Percentiles rank a stretch among this genome's conserved stretches.
Conservation (phyloP, 23 red algal species). For the Gracilariopsis chorda region DNA sequence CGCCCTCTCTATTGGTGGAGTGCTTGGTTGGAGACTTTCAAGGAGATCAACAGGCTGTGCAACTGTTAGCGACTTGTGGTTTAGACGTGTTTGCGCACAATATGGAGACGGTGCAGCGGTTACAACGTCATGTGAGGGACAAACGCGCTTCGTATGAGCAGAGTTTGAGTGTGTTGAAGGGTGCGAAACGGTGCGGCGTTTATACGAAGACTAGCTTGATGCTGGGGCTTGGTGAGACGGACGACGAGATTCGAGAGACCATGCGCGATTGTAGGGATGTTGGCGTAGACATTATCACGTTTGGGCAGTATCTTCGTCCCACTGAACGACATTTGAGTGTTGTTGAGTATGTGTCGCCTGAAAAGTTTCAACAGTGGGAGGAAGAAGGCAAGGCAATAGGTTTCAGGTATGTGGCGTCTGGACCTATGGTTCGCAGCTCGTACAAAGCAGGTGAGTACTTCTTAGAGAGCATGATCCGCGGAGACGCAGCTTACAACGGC, state of each 20-base stretch:
- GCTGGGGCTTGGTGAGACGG: constrained; percentile 95
- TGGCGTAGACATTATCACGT: constrained; percentile 88
- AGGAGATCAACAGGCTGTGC: constrained; percentile 61
- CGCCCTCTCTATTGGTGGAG: constrained; percentile 79
- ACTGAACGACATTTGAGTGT: constrained; percentile 83
- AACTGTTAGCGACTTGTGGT: constrained; percentile 59
- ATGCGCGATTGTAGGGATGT: constrained; percentile 64
- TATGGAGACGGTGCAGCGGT: constrained; percentile 85
- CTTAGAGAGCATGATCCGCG: constrained; percentile 70
- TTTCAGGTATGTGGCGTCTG: constrained; percentile 89
- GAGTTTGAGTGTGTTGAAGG: constrained; percentile 58
- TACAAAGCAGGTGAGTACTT: constrained; percentile 98
- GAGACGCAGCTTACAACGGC: too few relatives aligned
- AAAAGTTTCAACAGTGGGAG: constrained; percentile 82
- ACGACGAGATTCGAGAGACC: constrained; percentile 71
- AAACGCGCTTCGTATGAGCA: constrained; percentile 78
- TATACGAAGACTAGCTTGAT: constrained; percentile 93
- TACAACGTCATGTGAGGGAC: constrained; percentile 89
- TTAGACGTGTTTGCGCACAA: constrained; percentile 98
- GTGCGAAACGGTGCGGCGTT: constrained; percentile 65
- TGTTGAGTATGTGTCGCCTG: constrained; percentile 86
- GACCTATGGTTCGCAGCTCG: constrained; percentile 84
- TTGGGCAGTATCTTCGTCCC: constrained; percentile 95
- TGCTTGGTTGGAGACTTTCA: constrained; percentile 91
- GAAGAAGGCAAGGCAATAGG: constrained; percentile 69